Base-by-base conservation (phyloP, 164 flowering plant species). In the Annona squamosa region DNA sequence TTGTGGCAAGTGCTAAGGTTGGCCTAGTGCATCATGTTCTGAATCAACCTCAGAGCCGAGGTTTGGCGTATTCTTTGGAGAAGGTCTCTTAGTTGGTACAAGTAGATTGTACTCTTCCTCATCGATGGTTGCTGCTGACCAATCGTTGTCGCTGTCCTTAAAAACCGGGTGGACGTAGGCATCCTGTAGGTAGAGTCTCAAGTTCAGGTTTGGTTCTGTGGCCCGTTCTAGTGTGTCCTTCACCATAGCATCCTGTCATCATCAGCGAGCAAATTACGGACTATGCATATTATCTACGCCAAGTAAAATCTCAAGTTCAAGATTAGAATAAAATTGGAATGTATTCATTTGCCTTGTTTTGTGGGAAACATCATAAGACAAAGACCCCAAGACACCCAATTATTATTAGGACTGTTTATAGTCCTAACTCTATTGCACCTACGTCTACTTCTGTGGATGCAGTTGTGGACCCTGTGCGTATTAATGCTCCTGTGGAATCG, bases 211-310 rank as follows among this genome's bases (percentile, higher is more conserved):
- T 57, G 97, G 97, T 59, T 90, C 97, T 2, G 86, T 90, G 0
- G 92, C 94, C 71, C 84, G 70, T 70, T 91, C 97, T 46, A 91
- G 67, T 73, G 94, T 91, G 67, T 91, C 97, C 82, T 87, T 91
- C 77, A 88, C 84, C 90, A 89, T 85, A 48, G 97, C 93, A 48
- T 91, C 90, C 97, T 91, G 86, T 69, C 3, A 42, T 16, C 4
- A 85, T 69, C 3, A 42, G 5, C 4, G 1, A 44, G 16, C 4
- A 66, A 17, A 43, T 17, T 42, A n/a, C 3, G 13, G 13, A 52
- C 3, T 10, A 52, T 52, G 13, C 59, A 52, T 9, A 5, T 10
- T 52, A 6, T 48, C 52, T 52, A 6, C 59, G 13, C 13, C 2
- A 2, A 52, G 10, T 52, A 52, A 52, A 52, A 52, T 52, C 13